phyloP scores from a whole-genome alignment of 164 flowering plant species.

The Vitis amurensis region DNA sequence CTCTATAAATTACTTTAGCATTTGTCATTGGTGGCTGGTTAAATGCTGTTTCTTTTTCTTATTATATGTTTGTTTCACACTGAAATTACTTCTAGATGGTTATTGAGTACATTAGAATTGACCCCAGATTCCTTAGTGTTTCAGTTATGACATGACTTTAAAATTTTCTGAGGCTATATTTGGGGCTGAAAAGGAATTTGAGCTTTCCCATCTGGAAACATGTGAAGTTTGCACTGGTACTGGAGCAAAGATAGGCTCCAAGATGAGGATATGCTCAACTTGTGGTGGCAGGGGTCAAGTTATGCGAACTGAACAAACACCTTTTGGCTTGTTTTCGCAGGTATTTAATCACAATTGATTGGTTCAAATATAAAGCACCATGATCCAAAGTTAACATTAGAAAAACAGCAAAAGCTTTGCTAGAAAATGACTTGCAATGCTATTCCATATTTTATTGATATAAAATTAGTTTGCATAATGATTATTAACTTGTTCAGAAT shows the following conservation, averaged over 20 bases:
- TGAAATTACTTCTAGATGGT: not conserved
- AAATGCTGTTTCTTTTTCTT: not conserved
- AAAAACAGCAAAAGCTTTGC: not conserved
- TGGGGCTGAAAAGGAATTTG: constrained; percentile 93
- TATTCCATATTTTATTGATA: not conserved
- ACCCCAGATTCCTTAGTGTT: constrained; percentile 34
- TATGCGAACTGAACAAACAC: constrained; percentile 99
- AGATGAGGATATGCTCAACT: constrained; percentile 90
- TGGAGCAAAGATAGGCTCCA: constrained; percentile 89
- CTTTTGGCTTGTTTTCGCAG: constrained; percentile 97
- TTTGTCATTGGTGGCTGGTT: not conserved
- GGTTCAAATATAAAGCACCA: not conserved
- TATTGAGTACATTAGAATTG: constrained; percentile 14
- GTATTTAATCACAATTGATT: constrained; percentile 28
- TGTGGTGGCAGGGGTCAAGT: constrained; percentile 99
- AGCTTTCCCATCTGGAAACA: constrained; percentile 86
- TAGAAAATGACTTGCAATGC: not conserved
- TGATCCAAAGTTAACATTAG: not conserved
- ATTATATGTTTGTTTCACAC: not conserved
- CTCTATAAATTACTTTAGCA: not conserved
- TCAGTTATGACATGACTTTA: constrained; percentile 86
- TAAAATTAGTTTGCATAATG: not conserved
- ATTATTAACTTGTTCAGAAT: not conserved
- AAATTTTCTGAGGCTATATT: constrained; percentile 87
- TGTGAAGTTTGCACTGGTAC: constrained; percentile 87